Percentiles rank a stretch among this genome's conserved stretches.
Evolutionary conservation across 2,329 filamentous ascomycete genomes (phyloP).

Genomic region (Trichoderma breve): DNA sequence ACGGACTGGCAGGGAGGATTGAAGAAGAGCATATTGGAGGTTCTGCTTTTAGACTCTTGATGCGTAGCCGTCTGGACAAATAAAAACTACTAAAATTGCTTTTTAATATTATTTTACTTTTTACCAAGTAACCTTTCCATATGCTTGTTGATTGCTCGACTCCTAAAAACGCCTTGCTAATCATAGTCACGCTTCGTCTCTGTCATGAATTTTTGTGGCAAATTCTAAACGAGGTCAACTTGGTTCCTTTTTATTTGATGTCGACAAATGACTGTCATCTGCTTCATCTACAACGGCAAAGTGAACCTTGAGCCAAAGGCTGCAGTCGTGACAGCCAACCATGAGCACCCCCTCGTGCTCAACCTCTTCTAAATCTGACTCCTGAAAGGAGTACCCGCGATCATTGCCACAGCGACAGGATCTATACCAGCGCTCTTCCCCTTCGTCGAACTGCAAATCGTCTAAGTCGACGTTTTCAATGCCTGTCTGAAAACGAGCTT

Average conservation of each 20-base stretch:
- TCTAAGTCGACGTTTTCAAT: slow-evolving; percentile 65
- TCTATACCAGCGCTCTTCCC: slow-evolving; percentile 50
- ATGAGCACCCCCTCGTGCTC: slow-evolving; percentile 58
- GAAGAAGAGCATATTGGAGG: slow-evolving; percentile 49
- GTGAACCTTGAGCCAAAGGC: slow-evolving; percentile 63
- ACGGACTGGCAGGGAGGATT: slow-evolving; percentile 40
- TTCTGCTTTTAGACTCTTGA: slow-evolving; percentile 56
- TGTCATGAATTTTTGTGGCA: background rate
- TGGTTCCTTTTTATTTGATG: slow-evolving; percentile 23
- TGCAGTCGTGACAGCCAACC: slow-evolving; percentile 65
- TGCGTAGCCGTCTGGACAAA: slow-evolving; percentile 56
- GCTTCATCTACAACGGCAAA: slow-evolving; percentile 54
- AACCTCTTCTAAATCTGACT: slow-evolving; percentile 59
- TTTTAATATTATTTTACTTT: slow-evolving; percentile 32
- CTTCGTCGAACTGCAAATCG: slow-evolving; percentile 56
- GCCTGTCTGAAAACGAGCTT: slow-evolving; percentile 51
- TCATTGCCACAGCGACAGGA: slow-evolving; percentile 63
- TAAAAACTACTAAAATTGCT: slow-evolving; percentile 52
- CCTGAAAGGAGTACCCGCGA: slow-evolving; percentile 57
- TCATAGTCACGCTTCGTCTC: background rate
- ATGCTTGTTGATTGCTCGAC: slow-evolving; percentile 25
- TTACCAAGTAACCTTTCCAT: slow-evolving; percentile 23
- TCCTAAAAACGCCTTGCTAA: slow-evolving; percentile 25
- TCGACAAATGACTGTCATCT: slow-evolving; percentile 30
- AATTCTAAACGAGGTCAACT: slow-evolving; percentile 22